Evolutionary conservation across 2,329 filamentous ascomycete genomes (phyloP).

Genomic region (Penicillium sp.): DNA sequence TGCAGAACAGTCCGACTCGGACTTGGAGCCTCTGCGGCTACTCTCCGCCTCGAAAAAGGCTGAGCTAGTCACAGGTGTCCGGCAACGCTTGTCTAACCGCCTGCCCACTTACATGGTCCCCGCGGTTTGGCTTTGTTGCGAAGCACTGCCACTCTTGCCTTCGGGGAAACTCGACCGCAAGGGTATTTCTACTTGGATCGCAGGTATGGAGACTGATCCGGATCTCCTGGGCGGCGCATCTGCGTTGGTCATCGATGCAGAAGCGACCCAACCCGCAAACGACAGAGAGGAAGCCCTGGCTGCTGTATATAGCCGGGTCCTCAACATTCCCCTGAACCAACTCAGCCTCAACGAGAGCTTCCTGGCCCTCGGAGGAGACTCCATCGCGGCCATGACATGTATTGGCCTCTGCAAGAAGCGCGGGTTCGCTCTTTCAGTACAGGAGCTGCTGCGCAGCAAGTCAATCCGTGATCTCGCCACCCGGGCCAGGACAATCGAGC

Average conservation of each 20-base stretch:
- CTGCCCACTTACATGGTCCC: conserved; percentile 55
- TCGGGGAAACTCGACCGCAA: conserved; percentile 52
- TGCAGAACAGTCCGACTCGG: conserved; percentile 17
- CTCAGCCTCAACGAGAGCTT: conserved; percentile 44
- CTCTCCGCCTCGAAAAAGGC: conserved; percentile 23
- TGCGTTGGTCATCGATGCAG: not conserved
- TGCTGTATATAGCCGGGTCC: conserved; percentile 41
- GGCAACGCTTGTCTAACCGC: conserved; percentile 28
- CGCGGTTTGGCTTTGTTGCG: conserved; percentile 48
- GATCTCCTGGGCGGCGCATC: conserved; percentile 16
- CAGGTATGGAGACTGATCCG: conserved; percentile 30
- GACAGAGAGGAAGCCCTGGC: conserved; percentile 34
- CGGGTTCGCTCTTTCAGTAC: conserved; percentile 49
- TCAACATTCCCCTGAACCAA: conserved; percentile 38
- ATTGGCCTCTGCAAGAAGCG: conserved; percentile 50
- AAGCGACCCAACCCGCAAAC: conserved; percentile 19
- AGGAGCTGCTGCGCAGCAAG: conserved; percentile 51
- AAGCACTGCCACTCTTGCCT: conserved; percentile 45
- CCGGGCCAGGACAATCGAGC: conserved; percentile 32
- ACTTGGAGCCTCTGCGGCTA: conserved; percentile 28
- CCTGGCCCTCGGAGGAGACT: conserved; percentile 51
- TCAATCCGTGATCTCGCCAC: conserved; percentile 45
- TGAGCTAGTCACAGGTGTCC: conserved; percentile 26
- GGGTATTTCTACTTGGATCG: conserved; percentile 37
- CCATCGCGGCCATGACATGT: conserved; percentile 55